Conservation (phyloP, 805 yeast genomes). For the Pichia cabralensis region DNA sequence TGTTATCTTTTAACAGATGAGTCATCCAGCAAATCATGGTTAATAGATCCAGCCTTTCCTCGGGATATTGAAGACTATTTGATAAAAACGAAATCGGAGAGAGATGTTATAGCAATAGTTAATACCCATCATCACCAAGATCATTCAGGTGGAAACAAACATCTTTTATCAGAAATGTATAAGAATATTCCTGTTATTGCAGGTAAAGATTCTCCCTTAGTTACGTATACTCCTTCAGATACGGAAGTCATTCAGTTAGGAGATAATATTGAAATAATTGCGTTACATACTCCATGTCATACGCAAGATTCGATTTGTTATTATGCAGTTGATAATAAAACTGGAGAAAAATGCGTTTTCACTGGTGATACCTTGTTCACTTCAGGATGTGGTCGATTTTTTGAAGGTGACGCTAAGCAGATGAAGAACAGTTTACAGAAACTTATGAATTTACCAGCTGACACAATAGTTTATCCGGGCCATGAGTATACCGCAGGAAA, state of each 20-base stretch:
- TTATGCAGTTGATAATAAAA: slow-evolving; percentile 52
- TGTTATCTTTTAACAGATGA: slow-evolving; percentile 70
- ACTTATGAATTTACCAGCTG: slow-evolving; percentile 52
- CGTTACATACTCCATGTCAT: slow-evolving; percentile 95
- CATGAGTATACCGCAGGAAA: slow-evolving; percentile 90
- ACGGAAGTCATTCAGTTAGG: slow-evolving; percentile 57
- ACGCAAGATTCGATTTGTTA: slow-evolving; percentile 95
- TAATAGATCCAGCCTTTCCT: slow-evolving; percentile 91
- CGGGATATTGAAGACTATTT: slow-evolving; percentile 47
- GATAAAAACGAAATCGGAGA: slow-evolving; percentile 18
- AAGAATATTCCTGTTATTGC: slow-evolving; percentile 62
- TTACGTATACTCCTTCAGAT: slow-evolving; percentile 61
- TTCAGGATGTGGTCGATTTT: slow-evolving; percentile 94
- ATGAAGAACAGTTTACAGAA: slow-evolving; percentile 66
- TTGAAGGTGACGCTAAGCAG: slow-evolving; percentile 78
- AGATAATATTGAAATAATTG: slow-evolving; percentile 51
- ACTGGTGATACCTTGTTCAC: slow-evolving; percentile 94
- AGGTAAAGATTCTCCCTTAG: slow-evolving; percentile 72
- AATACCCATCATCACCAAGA: slow-evolving; percentile 97
- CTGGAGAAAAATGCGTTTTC: slow-evolving; percentile 66
- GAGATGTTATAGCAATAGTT: slow-evolving; percentile 63
- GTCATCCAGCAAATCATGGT: slow-evolving; percentile 56
- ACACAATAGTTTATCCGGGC: slow-evolving; percentile 80
- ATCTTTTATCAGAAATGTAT: slow-evolving; percentile 20
- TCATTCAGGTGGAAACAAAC: slow-evolving; percentile 80